Evolutionary conservation across 2,329 filamentous ascomycete genomes (phyloP), one percentile per base, ranked within the genome.

Genomic region (Colletotrichum shisoi): DNA sequence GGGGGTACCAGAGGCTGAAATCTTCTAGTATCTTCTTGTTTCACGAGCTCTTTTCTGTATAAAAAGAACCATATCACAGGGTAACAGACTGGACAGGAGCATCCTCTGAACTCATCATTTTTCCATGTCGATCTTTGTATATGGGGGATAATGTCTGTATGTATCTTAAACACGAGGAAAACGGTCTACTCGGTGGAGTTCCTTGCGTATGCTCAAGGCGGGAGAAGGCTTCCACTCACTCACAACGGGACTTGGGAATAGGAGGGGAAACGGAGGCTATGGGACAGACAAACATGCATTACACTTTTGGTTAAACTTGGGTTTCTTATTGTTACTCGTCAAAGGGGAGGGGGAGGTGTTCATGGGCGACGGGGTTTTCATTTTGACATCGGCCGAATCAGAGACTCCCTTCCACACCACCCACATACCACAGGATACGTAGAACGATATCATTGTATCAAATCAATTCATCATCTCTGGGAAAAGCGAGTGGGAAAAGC

Each of bases 391-490:
- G 39, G 62, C 66, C 62, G 61, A 57, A 66, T 49, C 54, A 59
- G 54, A 63, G 63, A 57, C 53, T 60, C 5, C 34, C 53, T 49
- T 44, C 24, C 53, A 57, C 52, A 58, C 24, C 31, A 8, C 31
- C 8, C 31, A 3, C 31, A 34, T 9, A 34, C 17, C 54, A 64
- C 34, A 51, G 51, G 62, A 57, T 57, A 56, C 62, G 66, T 62
- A 67, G 66, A 68, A 62, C 66, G 62, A 48, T 39, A 62, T 68
- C 57, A 68, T 61, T 67, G 66, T 67, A 68, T 19, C 54, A 63
- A 53, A 21, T 19, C 13, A 21, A 21, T 15, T 45, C 21, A n/a
- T n/a, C 7, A 21, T 4, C 12, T 5, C 8, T 34, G 31, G 31
- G 7, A 9, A 34, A 3, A 34, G 31, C 2, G 8, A 34, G 31